Conservation (phyloP, 768 basidiomycete species). For the Suillus occidentalis region DNA sequence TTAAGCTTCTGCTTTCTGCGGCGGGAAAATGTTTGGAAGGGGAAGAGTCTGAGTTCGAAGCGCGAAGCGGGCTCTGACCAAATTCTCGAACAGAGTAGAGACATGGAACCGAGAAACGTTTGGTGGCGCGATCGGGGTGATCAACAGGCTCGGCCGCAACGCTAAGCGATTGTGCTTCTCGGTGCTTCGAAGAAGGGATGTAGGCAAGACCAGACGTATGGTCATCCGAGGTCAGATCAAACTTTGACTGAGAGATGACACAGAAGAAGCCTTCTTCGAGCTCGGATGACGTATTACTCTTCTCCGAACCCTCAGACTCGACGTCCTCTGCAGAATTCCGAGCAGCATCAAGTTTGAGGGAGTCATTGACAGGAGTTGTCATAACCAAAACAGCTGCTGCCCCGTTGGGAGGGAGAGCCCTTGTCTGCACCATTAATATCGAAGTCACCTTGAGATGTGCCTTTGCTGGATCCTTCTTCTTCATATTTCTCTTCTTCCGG, state of each 20-base stretch:
- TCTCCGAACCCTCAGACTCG: too few relatives aligned
- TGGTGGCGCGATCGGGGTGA: not conserved
- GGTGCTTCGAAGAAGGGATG: not conserved
- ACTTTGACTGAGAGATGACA: not conserved
- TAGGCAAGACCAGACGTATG: not conserved
- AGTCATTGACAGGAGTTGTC: not conserved
- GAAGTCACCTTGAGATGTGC: not conserved
- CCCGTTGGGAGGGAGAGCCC: not conserved
- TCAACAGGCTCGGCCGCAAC: not conserved
- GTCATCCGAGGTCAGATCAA: not conserved
- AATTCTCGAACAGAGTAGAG: not conserved
- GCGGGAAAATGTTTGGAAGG: constrained; percentile 24
- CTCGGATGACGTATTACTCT: not conserved
- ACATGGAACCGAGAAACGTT: not conserved
- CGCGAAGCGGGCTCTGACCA: constrained; percentile 15
- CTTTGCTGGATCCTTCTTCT: not conserved
- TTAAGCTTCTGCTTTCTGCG: constrained; percentile 23
- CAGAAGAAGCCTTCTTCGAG: not conserved
- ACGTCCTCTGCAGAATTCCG: not conserved
- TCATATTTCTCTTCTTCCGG: not conserved
- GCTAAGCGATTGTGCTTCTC: not conserved
- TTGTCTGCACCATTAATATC: not conserved
- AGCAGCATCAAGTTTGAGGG: not conserved
- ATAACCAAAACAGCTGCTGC: not conserved
- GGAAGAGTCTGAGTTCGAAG: constrained; percentile 26